Evolutionary conservation across 805 yeast genomes (phyloP).

Genomic region (Kodamaea hsintzibuensis): DNA sequence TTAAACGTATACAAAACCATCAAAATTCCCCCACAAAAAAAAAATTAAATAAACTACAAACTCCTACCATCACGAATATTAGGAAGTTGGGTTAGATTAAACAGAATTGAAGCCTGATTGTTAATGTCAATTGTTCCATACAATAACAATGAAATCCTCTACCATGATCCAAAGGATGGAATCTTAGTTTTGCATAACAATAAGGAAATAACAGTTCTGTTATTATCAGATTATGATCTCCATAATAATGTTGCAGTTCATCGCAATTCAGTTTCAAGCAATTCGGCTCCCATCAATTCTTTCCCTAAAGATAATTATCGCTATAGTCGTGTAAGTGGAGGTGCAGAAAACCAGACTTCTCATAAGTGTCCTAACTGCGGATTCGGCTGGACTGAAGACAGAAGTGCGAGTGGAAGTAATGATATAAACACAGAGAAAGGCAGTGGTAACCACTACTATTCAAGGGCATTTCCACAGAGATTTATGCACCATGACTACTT

Average conservation of each 20-base stretch:
- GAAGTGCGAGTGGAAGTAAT: not conserved
- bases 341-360: not conserved
- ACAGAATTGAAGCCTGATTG: not conserved
- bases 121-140: constrained; percentile 43
- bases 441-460: not conserved
- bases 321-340: not conserved
- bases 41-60: not conserved
- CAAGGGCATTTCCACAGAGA: constrained; percentile 8
- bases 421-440: not conserved
- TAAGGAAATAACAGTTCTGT: constrained; percentile 30
- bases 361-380: constrained; percentile 34
- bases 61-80: not conserved
- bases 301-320: constrained; percentile 1
- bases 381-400: constrained; percentile 23
- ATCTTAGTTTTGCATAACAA: constrained; percentile 36
- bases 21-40: not conserved
- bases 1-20: not conserved
- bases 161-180: constrained; percentile 37
- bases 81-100: not conserved
- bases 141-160: constrained; percentile 31
- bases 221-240: constrained; percentile 15
- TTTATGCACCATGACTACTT: constrained; percentile 41
- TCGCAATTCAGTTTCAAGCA: not conserved
- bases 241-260: not conserved
- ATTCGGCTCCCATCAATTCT: not conserved